Conservation (phyloP, 2,329 filamentous ascomycete genomes). For the Fusarium veterinarium region DNA sequence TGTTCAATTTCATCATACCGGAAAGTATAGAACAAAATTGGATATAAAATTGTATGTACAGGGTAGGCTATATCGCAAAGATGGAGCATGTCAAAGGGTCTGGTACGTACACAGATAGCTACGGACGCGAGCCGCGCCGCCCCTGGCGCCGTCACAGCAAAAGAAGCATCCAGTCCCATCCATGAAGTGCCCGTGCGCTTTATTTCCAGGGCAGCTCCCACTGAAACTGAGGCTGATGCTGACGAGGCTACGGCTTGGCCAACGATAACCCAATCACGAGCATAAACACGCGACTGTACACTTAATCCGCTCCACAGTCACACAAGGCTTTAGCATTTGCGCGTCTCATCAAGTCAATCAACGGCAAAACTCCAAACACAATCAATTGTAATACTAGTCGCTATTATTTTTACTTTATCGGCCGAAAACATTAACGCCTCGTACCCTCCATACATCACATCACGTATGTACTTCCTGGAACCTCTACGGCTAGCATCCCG, state of each 20-base stretch:
- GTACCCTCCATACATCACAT: neutral
- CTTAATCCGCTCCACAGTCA: constrained; percentile 26
- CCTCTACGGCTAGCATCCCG: constrained; percentile 12
- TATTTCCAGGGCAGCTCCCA: constrained; percentile 7
- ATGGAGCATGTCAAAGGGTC: neutral
- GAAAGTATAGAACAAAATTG: neutral
- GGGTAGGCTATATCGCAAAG: neutral
- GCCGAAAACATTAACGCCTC: constrained; percentile 26
- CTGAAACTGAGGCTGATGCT: neutral
- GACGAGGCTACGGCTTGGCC: constrained; percentile 21
- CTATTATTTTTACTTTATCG: constrained; percentile 6
- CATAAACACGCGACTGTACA: constrained; percentile 34
- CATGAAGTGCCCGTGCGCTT: neutral
- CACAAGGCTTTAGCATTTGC: constrained; percentile 37
- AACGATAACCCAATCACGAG: constrained; percentile 22
- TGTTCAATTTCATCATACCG: neutral
- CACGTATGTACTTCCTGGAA: constrained; percentile 27
- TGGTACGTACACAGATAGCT: constrained; percentile 1
- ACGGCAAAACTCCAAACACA: constrained; percentile 14
- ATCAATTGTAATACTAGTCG: constrained; percentile 15
- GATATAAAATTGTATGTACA: neutral
- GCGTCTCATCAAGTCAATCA: constrained; percentile 16
- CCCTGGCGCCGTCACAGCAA: constrained; percentile 4
- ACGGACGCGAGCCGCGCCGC: constrained; percentile 17
- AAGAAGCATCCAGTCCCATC: neutral